Conservation (phyloP, 257 asterid species). For the Solanum rostratum region DNA sequence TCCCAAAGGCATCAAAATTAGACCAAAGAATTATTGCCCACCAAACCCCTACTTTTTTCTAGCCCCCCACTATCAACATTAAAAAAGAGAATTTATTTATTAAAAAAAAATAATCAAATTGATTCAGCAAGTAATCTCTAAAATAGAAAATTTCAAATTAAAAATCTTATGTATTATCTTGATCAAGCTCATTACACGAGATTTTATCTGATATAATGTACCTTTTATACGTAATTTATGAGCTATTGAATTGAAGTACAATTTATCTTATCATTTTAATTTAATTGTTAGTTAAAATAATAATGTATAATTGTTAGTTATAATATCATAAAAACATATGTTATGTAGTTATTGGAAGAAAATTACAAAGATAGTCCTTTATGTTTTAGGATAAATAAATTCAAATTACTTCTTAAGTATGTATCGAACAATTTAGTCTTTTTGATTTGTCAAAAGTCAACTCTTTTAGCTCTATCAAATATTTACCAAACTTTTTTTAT, state of each 20-base stretch:
- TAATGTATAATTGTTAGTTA: not conserved
- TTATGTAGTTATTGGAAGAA: no score
- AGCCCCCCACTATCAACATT: not conserved
- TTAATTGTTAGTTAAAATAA: not conserved
- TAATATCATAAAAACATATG: not conserved
- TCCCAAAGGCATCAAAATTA: not conserved
- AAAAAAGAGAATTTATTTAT: no score
- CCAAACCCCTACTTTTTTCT: not conserved
- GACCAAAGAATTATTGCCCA: not conserved
- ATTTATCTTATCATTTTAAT: not conserved
- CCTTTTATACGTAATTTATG: not conserved
- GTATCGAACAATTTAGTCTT: no score
- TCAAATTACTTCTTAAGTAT: no score
- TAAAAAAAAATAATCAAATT: not conserved
- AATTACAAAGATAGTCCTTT: no score
- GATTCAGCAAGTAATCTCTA: not conserved
- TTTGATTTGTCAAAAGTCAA: no score
- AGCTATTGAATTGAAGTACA: not conserved
- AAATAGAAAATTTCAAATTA: not conserved
- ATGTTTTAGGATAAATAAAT: no score
- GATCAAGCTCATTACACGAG: not conserved
- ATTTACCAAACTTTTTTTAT: no score
- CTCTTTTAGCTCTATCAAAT: no score
- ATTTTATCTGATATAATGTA: not conserved
- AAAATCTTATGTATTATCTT: rapidly evolving